Evolutionary conservation across 441 rosid genomes (phyloP).

Genomic region (Erysimum cheiri): DNA sequence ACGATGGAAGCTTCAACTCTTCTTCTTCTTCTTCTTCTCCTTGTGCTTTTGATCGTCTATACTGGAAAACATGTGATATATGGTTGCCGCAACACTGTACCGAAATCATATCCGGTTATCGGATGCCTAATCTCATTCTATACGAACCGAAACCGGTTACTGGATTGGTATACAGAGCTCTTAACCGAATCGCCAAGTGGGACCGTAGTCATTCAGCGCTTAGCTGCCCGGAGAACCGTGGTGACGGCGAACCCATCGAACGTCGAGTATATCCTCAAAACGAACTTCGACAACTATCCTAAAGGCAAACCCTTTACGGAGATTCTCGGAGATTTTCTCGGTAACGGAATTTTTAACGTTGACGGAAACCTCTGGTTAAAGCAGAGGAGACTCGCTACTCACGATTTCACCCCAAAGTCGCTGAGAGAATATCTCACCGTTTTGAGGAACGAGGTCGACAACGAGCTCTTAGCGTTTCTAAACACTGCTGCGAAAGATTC

Average conservation of each 20-base stretch:
- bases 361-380: slow-evolving; percentile 60
- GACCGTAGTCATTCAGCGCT: slow-evolving; percentile 63
- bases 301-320: slow-evolving; percentile 74
- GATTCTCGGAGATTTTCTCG: slow-evolving; percentile 76
- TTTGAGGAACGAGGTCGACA: slow-evolving; percentile 49
- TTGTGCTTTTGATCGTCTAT: slow-evolving; percentile 37
- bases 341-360: slow-evolving; percentile 67
- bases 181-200: slow-evolving; percentile 55
- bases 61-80: slow-evolving; percentile 27
- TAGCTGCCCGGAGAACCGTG: slow-evolving; percentile 66
- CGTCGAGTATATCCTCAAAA: slow-evolving; percentile 66
- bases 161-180: slow-evolving; percentile 87
- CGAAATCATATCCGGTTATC: slow-evolving; percentile 67
- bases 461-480: slow-evolving; percentile 48
- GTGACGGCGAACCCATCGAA: slow-evolving; percentile 65
- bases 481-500: slow-evolving; percentile 39
- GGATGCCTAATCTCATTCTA: slow-evolving; percentile 78
- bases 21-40: slow-evolving; percentile 32
- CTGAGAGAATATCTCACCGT: slow-evolving; percentile 48
- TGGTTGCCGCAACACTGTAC: slow-evolving; percentile 41
- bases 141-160: slow-evolving; percentile 63
- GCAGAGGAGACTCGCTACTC: slow-evolving; percentile 62
- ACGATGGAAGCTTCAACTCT: slow-evolving; percentile 40
- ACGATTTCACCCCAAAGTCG: slow-evolving; percentile 56
- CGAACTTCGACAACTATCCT: slow-evolving; percentile 69